A percentile compares a stretch with the other conserved stretches of the same genome.
These are phyloP conservation scores for Geosmithia putterillii DNA, from an alignment of 2,329 filamentous ascomycete genomes.

Conservation along the genomic window DNA sequence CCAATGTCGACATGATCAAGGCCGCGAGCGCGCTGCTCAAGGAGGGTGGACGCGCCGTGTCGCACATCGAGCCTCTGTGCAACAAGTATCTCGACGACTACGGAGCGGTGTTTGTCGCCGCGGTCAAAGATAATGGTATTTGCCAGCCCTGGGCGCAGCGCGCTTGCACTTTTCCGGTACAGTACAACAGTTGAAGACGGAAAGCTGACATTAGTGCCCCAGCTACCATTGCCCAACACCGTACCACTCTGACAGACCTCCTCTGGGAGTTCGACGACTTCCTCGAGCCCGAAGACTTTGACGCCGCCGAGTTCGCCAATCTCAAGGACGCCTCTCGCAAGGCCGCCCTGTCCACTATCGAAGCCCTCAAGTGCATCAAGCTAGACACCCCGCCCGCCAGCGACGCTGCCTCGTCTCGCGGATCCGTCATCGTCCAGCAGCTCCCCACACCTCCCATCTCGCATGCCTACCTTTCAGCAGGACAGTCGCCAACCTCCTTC, in stretches of 20 bases:
- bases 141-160: not conserved
- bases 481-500: not conserved
- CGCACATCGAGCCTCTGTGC: conserved; percentile 38
- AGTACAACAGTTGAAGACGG: too few relatives aligned
- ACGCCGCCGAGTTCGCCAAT: conserved; percentile 34
- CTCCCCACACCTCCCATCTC: conserved; percentile 4
- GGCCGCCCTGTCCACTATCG: conserved; percentile 33
- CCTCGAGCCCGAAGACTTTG: conserved; percentile 34
- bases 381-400: conserved; percentile 21
- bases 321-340: conserved; percentile 34
- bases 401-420: conserved; percentile 7
- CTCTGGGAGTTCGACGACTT: conserved; percentile 47
- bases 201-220: too few relatives aligned
- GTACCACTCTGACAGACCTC: conserved; percentile 33
- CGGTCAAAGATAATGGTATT: conserved; percentile 42
- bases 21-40: conserved; percentile 33
- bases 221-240: conserved; percentile 38
- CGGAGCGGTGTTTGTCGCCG: conserved; percentile 33
- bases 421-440: conserved; percentile 6
- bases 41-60: conserved; percentile 35
- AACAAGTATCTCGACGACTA: conserved; percentile 34
- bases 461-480: not conserved
- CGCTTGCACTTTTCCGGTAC: too few relatives aligned
- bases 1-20: conserved; percentile 31
- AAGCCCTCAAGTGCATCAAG: conserved; percentile 41